phyloP scores from a whole-genome alignment of 306 rosid species.

The Geum urbanum region DNA sequence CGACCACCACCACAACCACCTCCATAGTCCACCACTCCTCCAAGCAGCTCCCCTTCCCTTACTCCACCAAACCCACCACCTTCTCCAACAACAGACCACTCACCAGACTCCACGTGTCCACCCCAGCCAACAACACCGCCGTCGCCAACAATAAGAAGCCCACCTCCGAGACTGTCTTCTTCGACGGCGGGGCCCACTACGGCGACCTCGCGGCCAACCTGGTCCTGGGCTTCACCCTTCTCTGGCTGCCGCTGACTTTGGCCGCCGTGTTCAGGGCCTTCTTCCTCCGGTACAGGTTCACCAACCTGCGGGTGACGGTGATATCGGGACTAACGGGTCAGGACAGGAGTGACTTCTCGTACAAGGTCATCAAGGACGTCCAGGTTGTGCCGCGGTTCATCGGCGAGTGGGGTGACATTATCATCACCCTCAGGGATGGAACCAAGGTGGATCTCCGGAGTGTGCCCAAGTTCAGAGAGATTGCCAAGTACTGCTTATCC shows the following conservation, averaged over 20 bases:
- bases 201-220: constrained; percentile 77
- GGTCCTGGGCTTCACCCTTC: constrained; percentile 69
- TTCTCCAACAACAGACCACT: constrained; percentile 26
- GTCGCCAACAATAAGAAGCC: constrained; percentile 28
- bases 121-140: constrained; percentile 49
- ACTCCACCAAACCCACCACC: constrained; percentile 16
- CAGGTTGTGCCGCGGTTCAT: constrained; percentile 88
- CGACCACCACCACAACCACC: constrained; percentile 39
- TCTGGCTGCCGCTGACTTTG: constrained; percentile 80
- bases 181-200: constrained; percentile 97
- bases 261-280: constrained; percentile 80
- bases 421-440: constrained; percentile 80
- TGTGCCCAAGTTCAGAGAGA: constrained; percentile 78
- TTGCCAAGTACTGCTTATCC: constrained; percentile 68
- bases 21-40: constrained; percentile 24
- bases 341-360: constrained; percentile 81
- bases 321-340: constrained; percentile 81
- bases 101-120: constrained; percentile 63
- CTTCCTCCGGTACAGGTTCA: constrained; percentile 78
- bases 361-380: constrained; percentile 70
- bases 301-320: constrained; percentile 74
- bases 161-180: constrained; percentile 57
- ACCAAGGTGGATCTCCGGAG: constrained; percentile 85
- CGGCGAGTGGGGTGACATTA: constrained; percentile 92
- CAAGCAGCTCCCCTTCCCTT: constrained; percentile 13